Evolutionary conservation across 148 eudicot genomes (phyloP), one percentile per base, ranked within the genome.

Genomic region (Salicornia ramosissima): DNA sequence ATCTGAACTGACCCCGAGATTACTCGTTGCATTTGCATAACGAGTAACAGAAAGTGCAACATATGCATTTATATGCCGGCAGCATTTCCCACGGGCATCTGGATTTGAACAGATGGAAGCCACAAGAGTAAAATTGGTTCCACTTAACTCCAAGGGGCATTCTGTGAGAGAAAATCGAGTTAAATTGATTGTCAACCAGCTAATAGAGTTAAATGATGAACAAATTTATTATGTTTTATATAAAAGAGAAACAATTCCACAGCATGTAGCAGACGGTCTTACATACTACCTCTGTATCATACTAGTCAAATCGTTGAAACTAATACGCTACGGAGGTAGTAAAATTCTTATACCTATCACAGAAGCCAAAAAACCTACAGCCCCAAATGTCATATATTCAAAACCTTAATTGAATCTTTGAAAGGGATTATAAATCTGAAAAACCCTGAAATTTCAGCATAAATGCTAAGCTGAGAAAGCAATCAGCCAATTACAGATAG

Each of bases 1-100:
- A 72, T 86, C 83, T 56, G 86, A 70, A 59, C 75, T 56, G 72
- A 91, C 96, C 22, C 97, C 97, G 1, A 94, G 84, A 67, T 75
- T 80, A 74, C 89, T 74, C 2, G 99, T 83, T 40, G 76, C 63
- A 78, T 94, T 88, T 36, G 97, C 86, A 78, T 87, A 85, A 30
- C 77, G 93, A 72, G 97, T 81, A 75, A 89, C 66, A 55, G 93
- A 87, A 57, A 94, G 77, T 60, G 97, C 97, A 56, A 91, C 70
- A 57, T 81, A 67, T 73, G 97, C 88, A 70, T 94, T 91, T 39
- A 94, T 86, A 75, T 91, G 87, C 13, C 99, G 96, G 80, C 99
- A 94, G 69, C 99, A 94, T 63, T 82, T 91, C 31, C 79, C 92
- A 66, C 96, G 86, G 7, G 78, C 84, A 65, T 74, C 81, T 24